Conservation (phyloP, 768 basidiomycete species). For the Psilocybe azurescens region DNA sequence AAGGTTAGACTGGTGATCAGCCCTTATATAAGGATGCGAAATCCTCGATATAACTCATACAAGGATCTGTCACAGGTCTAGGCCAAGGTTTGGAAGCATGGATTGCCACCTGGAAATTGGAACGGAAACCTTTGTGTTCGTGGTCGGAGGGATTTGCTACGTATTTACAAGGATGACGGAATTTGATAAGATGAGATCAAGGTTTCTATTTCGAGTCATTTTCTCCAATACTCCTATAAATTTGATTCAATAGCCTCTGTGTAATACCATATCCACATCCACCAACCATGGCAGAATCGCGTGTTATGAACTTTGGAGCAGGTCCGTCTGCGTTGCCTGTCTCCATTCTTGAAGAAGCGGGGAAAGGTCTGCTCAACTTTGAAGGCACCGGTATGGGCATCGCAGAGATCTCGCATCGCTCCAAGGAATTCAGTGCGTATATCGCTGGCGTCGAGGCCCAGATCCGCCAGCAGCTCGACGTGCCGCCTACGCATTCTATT, state of each 20-base stretch:
- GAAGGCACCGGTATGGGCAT: conserved; percentile 91
- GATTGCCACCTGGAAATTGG: neutral
- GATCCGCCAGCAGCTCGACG: conserved; percentile 76
- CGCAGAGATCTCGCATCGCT: conserved; percentile 95
- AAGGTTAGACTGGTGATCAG: no score
- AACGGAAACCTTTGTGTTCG: neutral
- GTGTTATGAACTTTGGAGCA: conserved; percentile 90
- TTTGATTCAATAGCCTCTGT: neutral
- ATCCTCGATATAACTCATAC: no score
- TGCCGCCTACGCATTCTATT: conserved; percentile 85
- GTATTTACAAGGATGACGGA: conserved; percentile 9
- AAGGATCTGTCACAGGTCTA: no score
- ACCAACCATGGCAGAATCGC: conserved; percentile 25
- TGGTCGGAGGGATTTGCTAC: neutral
- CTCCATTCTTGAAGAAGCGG: conserved; percentile 84
- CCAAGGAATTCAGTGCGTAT: conserved; percentile 82
- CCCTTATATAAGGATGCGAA: no score
- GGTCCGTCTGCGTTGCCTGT: conserved; percentile 93
- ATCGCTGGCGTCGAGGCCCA: conserved; percentile 64
- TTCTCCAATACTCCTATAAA: neutral
- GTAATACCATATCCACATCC: neutral
- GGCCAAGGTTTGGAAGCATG: neutral
- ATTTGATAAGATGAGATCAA: conserved; percentile 19
- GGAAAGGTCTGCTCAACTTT: conserved; percentile 89
- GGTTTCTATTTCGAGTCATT: conserved; percentile 16